Evolutionary conservation across 2,329 filamentous ascomycete species (phyloP), one percentile per base, ranked within the genome.

Genomic region (Neospermospora avenae): DNA sequence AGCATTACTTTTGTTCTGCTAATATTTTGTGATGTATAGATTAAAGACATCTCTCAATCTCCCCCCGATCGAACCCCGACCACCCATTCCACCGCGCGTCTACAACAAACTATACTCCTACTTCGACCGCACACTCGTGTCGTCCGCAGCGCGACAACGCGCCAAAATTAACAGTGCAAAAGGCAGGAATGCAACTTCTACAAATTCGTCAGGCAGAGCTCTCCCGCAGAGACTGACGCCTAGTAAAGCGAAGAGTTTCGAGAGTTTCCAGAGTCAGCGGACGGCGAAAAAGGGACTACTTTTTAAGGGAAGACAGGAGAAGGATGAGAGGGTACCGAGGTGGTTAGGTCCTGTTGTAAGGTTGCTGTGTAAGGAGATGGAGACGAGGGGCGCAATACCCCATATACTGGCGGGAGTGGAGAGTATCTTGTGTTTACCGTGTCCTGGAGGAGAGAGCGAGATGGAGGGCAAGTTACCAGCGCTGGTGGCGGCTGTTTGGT

Each of bases 61-160:
- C 7, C 92, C 93, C 0, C 83, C 86, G 0, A 87, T 93, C 60
- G 84, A 89, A 64, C 83, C 88, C 2, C 83, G 86, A 4, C 90
- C 92, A 2, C 92, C 92, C 3, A 88, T 91, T 56, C 86, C 87
- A 49, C 91, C 91, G 0, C 83, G 85, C 58, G 82, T 91, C 55
- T 98, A 98, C 78, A 90, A 89, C 69, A 90, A 91, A 60, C 80
- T 98, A 39, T 95, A 93, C 73, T 78, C 78, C 34, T 92, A 93
- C 72, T 84, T 98, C 61, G 88, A 93, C 67, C 85, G 84, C 58
- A 86, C 87, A 42, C 78, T 98, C 4, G 81, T 82, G 14, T 65
- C 77, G 14, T 67, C 77, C 16, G 74, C 62, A 45, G 58, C 63
- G 6, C 62, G 64, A 16, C 56, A 58, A 24, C 52, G 73, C 22